phyloP scores from a whole-genome alignment of 2,329 filamentous ascomycete genomes.

The Tolypocladium amazonense region DNA sequence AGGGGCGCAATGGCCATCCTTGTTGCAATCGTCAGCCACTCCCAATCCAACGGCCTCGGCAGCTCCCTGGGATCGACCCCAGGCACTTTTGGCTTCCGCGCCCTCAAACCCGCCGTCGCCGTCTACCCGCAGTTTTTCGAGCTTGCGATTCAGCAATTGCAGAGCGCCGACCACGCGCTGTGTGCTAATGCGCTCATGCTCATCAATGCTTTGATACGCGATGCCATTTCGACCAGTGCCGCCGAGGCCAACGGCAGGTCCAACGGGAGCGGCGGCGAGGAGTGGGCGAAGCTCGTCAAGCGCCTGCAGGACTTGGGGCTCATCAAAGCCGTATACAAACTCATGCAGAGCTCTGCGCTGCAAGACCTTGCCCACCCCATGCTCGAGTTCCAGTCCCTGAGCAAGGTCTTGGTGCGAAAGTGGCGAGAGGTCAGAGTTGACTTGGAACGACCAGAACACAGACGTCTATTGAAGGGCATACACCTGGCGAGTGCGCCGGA shows the following conservation, averaged over 20 bases:
- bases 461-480: constrained; percentile 74
- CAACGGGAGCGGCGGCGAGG: constrained; percentile 36
- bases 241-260: constrained; percentile 25
- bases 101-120: constrained; percentile 82
- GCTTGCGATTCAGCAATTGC: constrained; percentile 81
- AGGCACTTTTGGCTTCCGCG: constrained; percentile 74
- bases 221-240: constrained; percentile 69
- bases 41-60: constrained; percentile 44
- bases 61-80: constrained; percentile 26
- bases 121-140: constrained; percentile 91
- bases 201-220: constrained; percentile 89
- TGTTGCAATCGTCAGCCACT: constrained; percentile 83
- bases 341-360: constrained; percentile 90
- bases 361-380: constrained; percentile 85
- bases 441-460: constrained; percentile 77
- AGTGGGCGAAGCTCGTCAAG: constrained; percentile 96
- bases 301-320: constrained; percentile 84
- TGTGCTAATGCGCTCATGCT: constrained; percentile 93
- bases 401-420: constrained; percentile 75
- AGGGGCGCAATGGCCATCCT: constrained; percentile 95
- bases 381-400: constrained; percentile 85
- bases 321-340: constrained; percentile 79
- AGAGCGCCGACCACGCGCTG: constrained; percentile 87
- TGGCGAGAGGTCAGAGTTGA: constrained; percentile 84
- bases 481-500: constrained; percentile 74